Base-by-base conservation (phyloP, 73 alveolate genomes). In the Paramecium tetraurelia region DNA sequence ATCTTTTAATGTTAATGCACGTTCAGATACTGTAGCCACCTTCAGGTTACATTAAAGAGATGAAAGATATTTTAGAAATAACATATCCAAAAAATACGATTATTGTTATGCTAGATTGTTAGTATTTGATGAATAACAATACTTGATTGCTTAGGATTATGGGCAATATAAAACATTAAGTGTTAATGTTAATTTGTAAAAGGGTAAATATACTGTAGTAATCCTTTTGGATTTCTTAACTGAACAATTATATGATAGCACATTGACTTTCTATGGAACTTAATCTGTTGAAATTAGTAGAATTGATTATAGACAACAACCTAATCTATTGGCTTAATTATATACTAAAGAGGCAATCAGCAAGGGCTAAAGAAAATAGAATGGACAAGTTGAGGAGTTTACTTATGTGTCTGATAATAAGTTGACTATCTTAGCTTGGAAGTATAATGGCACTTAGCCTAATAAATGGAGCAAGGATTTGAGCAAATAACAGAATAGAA, bases 31-130 rank as follows among this genome's bases (percentile, higher is more conserved):
- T 12, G 35, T 38, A 36, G 58, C 59, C 1, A 38, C 59, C 7
- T 38, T 75, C 8, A 38, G 68, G 38, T 20, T 75, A 35, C 59
- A 38, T 75, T 75, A 75, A 41, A 75, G 59, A 75, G 87, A 75
- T 75, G 57, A 75, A 75, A 75, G 87, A 75, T 75, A 38, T 41
- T 75, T 75, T 75, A 75, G 87, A 41, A 75, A 75, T 75, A 75
- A 75, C 21, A 75, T 75, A 2, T 21, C 58, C 4, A 35, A 75
- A 38, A 38, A 75, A 75, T 75, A 75, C 35, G 59, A 75, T 38
- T 75, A 75, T 75, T 29, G 69, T 41, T 8, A 12, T 75, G 87
- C 87, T 2, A 75, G 59, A 35, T 1, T 75, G 14, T 38, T 75
- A 29, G 58, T 75, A 4, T 75, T 75, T 36, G 35, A 75, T 38